A percentile compares a stretch with the other conserved stretches of the same genome.
Conservation (phyloP, 805 yeast genomes). For the Aciculoconidium aculeatum region DNA sequence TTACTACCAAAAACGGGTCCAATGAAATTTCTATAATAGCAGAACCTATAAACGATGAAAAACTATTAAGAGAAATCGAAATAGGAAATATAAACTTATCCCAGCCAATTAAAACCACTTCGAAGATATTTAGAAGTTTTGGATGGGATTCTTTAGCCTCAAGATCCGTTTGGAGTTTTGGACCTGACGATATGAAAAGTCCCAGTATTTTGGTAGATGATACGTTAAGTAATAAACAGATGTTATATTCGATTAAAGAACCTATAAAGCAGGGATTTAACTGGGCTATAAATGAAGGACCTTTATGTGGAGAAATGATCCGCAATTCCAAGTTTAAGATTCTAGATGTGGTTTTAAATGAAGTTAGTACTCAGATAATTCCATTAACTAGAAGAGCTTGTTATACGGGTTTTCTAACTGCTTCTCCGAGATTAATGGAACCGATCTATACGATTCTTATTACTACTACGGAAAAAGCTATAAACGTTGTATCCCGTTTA, state of each 20-base stretch:
- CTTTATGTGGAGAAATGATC: constrained; percentile 82
- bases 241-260: constrained; percentile 42
- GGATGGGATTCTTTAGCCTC: constrained; percentile 84
- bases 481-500: constrained; percentile 42
- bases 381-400: constrained; percentile 84
- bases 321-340: constrained; percentile 66
- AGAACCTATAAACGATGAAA: constrained; percentile 56
- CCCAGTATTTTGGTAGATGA: constrained; percentile 65
- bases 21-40: constrained; percentile 65
- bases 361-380: constrained; percentile 63
- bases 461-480: constrained; percentile 45
- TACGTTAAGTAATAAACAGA: constrained; percentile 59
- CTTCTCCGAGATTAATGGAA: constrained; percentile 74
- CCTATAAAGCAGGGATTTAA: constrained; percentile 71
- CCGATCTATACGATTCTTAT: constrained; percentile 65
- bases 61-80: constrained; percentile 53
- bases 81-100: constrained; percentile 35
- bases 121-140: constrained; percentile 53
- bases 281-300: constrained; percentile 84
- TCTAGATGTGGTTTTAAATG: constrained; percentile 51
- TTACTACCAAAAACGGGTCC: constrained; percentile 50
- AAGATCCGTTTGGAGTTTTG: constrained; percentile 75
- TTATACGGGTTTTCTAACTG: constrained; percentile 70
- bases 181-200: constrained; percentile 36
- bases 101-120: constrained; percentile 37